Evolutionary conservation across 2,329 filamentous ascomycete species (phyloP), one percentile per base, ranked within the genome.

Genomic region (Sporothrix euskadiensis): DNA sequence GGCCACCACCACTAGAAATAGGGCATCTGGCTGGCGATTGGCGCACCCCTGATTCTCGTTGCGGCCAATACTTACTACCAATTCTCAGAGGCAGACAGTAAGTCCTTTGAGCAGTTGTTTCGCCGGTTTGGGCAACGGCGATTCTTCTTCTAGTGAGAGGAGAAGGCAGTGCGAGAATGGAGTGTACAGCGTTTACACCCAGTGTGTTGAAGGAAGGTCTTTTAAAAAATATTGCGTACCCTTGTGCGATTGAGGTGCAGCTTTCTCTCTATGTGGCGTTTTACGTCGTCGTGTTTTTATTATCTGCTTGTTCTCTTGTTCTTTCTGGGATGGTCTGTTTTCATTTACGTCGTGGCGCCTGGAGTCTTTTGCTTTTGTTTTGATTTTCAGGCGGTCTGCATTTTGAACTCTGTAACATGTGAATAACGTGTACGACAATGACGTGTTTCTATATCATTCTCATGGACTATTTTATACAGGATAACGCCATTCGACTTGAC

Each of bases 1-100:
- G 92, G 92, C 2, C 92, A 94, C 80, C 90, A 91, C 78, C 91
- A 94, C 79, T 87, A 77, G 72, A 9, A 16, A 4, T 30, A 52
- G 65, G 3, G 14, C 14, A 7, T 16, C 10, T 52, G 47, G 35
- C n/a, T 41, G 41, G 44, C 44, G 12, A 8, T 19, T 22, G 35
- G n/a, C 5, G 65, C 30, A 52, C 56, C 19, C 52, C 30, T n/a
- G 9, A 22, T 57, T 39, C 12, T 52, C 16, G 16, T 30, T 30
- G 57, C 35, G 7, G 16, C 22, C 2, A 22, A 39, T 16, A 7
- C 8, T 6, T 49, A 41, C 16, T 71, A 22, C 19, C 39, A 16
- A 19, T 19, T 4, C 14, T 19, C 14, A 49, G 19, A 19, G 35
- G 35, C 8, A 35, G 35, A 35, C 35, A 35, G 8, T 6, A 49